Base-by-base conservation (phyloP, 1,139 yeast genomes). In the Yamadazyma mexicana region DNA sequence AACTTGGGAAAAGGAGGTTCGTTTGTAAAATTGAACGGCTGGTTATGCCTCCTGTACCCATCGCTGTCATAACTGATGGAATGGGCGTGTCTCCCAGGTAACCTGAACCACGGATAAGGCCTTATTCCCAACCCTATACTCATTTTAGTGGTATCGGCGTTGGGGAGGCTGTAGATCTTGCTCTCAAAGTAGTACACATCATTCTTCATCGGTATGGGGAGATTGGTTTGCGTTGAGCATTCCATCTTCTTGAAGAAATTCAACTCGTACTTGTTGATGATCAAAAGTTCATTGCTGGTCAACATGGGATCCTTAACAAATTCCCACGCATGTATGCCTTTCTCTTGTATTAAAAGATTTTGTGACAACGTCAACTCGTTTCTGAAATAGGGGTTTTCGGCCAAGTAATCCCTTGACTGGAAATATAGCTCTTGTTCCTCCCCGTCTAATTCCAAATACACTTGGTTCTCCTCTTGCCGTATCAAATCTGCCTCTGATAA, bases 271-370 rank as follows among this genome's bases (percentile, higher is more conserved):
- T 85, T 82, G 54, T 83, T 82, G 39, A 79, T 74, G 16, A 91
- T 84, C 44, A 77, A 54, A 16, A 84, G 62, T 51, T 76, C 85
- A 60, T 75, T 81, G 54, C 69, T 77, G 36, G 77, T 79, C 43
- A 79, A 64, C 65, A 76, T 79, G 12, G 69, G 56, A 55, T 88
- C 91, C 33, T 87, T 87, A 44, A 77, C 77, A 58, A 94, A 92
- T 54, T 88, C 95, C 94, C 95, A 92, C 0, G 98, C 98, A 22
- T 77, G 69, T 1, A 94, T 83, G 0, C 97, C 99, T 60, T 87
- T 89, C 54, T 94, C 98, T 54, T 88, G 95, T 26, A 92, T 87
- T 20, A 69, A 69, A 62, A 76, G 73, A 60, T 64, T 69, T 58
- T 71, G 86, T 37, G 73, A 75, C 42, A 61, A 67, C 38, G 78